Base-by-base conservation (phyloP, 2,329 filamentous ascomycete genomes). In the Ophiostoma ulmi region DNA sequence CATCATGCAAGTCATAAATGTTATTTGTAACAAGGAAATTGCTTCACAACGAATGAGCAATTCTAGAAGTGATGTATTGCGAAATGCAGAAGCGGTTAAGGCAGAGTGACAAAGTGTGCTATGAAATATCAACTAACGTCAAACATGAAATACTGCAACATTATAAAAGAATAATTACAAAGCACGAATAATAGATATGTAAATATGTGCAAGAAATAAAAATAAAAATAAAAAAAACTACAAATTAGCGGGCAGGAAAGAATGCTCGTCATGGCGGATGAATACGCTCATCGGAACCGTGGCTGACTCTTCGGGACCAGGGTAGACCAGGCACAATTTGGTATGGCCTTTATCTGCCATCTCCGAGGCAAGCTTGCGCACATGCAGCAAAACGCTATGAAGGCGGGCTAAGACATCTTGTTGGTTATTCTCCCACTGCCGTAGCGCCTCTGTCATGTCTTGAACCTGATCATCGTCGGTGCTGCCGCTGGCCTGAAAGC, bases 401-500 rank as follows among this genome's bases (percentile, higher is more conserved):
- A 65, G 8, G 63, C 63, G 36, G 10, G 63, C 36, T n/a, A 65
- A 36, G 6, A 26, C 14, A 2, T n/a, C 63, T 22, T 65, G 63
- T 1, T 65, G 63, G 7, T 41, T 36, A 1, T 65, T 8, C 8
- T 65, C 63, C 63, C 63, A 65, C 63, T 39, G 20, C 35, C 11
- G 63, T 8, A 65, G 35, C 8, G 63, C 4, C 31, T 39, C 36
- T 2, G 63, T 39, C 63, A 65, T 65, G 63, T 65, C 63, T 20
- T 39, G 36, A 20, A 65, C 63, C 17, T 36, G 63, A 1, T 65
- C 35, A 3, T 14, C 20, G 10, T 7, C 35, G 35, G 35, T 35
- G 31, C 20, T 35, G 14, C 61, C 35, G 35, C 26, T 31, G 5
- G 44, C 64, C 0, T 3, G 0, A 20, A 74, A 76, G 14, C 39